phyloP scores from a whole-genome alignment of 2,329 filamentous ascomycete species.

The Stachybotrys echinatus region DNA sequence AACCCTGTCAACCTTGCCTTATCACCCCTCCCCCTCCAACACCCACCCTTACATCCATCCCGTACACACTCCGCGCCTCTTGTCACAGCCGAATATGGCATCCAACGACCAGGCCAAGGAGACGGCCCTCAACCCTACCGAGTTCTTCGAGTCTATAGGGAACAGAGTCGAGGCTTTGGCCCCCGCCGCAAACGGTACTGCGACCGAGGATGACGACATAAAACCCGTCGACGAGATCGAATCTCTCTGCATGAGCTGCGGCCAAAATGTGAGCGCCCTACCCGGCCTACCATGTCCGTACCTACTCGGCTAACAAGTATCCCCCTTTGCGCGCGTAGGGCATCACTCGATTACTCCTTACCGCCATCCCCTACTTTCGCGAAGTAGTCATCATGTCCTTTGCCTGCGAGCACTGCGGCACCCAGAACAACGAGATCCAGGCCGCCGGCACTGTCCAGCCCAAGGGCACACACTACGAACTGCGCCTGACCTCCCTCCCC shows the following conservation, averaged over 20 bases:
- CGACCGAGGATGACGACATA: conserved; percentile 37
- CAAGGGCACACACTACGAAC: conserved; percentile 76
- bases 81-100: conserved; percentile 30
- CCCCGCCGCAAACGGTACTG: conserved; percentile 27
- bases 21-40: conserved; percentile 7
- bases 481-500: conserved; percentile 65
- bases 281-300: background rate
- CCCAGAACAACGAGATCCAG: conserved; percentile 91
- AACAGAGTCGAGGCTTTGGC: conserved; percentile 52
- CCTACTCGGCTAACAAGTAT: background rate
- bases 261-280: conserved; percentile 57
- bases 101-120: conserved; percentile 29
- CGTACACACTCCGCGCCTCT: conserved; percentile 6
- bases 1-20: conserved; percentile 24
- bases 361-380: conserved; percentile 93
- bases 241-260: conserved; percentile 83
- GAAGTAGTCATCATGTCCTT: conserved; percentile 98
- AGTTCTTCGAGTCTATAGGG: conserved; percentile 60
- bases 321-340: conserved; percentile 50
- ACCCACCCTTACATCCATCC: conserved; percentile 9
- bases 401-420: conserved; percentile 80
- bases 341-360: conserved; percentile 78
- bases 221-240: conserved; percentile 64
- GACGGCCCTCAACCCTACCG: conserved; percentile 32
- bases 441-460: conserved; percentile 88